phyloP scores from a whole-genome alignment of 176 grass and related monocot species.

The Ampelocalamus luodianensis region DNA sequence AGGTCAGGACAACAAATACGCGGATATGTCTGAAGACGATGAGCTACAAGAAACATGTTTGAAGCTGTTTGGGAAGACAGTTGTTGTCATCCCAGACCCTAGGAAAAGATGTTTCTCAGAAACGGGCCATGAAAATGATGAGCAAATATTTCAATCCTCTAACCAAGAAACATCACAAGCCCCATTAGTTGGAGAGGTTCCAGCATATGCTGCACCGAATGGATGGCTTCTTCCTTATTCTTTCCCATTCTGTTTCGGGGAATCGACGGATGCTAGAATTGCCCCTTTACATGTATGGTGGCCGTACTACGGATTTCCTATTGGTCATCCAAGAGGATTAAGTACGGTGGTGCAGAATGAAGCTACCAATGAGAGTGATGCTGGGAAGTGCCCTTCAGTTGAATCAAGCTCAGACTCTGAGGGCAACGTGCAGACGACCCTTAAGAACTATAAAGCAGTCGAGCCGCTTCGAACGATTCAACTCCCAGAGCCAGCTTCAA shows the following conservation, averaged over 20 bases:
- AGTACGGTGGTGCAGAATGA: neutral
- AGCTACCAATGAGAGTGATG: conserved; percentile 26
- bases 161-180: conserved; percentile 11
- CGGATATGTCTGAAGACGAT: conserved; percentile 47
- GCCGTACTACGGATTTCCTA: conserved; percentile 42
- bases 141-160: conserved; percentile 2
- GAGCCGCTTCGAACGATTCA: neutral
- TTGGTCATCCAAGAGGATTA: conserved; percentile 13
- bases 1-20: conserved; percentile 40
- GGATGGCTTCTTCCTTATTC: conserved; percentile 38
- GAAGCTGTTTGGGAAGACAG: conserved; percentile 87
- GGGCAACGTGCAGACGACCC: neutral
- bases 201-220: conserved; percentile 27
- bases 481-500: neutral
- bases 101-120: conserved; percentile 46
- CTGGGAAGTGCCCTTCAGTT: neutral
- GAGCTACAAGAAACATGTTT: conserved; percentile 71
- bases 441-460: neutral
- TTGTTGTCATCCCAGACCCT: conserved; percentile 61
- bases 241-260: conserved; percentile 20
- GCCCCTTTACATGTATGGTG: conserved; percentile 47
- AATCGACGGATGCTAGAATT: conserved; percentile 31
- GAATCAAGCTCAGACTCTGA: conserved; percentile 36
- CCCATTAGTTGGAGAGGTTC: too few relatives aligned
- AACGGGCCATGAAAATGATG: neutral